Base-by-base conservation (phyloP, 306 rosid genomes). In the Morella rubra region DNA sequence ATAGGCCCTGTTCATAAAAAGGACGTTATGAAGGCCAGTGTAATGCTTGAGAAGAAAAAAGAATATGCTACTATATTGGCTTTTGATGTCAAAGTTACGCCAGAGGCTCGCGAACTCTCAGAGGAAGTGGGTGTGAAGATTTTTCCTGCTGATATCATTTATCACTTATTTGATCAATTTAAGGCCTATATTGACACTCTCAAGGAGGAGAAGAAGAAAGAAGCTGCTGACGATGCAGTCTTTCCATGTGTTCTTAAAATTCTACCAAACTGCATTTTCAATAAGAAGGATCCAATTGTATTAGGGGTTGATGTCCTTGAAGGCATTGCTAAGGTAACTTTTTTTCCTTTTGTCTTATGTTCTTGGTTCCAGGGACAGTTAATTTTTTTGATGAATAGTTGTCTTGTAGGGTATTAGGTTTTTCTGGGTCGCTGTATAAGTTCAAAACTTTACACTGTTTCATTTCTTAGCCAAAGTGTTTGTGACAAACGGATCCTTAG, bases 1-100 rank as follows among this genome's bases (percentile, higher is more conserved):
- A 95, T 95, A 67, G 99, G 97, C 72, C 99, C 99, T 15, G 99
- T 95, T 14, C 99, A 95, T 67, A 95, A 92, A 81, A 95, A 92
- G 83, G 99, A 95, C 78, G 89, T 95, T 73, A 95, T 90, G 99
- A 95, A 95, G 88, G 97, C 97, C 80, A 86, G 96, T 65, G 99
- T 90, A 56, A 92, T 95, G 99, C 97, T 95, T 75, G 97, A 89
- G 86, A 95, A 95, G 91, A 95, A 86, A 82, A 83, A 82, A 77
- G 97, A 92, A 83, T 91, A 78, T 78, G 91, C 97, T 45, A 80
- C 96, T 54, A 92, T 95, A 76, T 84, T 95, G 91, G 99, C 99
- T 44, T 95, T 95, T 86, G 99, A 95, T 86, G 97, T 95, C 84
- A 95, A 95, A 91, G 97, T 95, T 72, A 92, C 95, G 24, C 93